Conservation (phyloP, 768 basidiomycete genomes). For the Tricholoma bakamatsutake region DNA sequence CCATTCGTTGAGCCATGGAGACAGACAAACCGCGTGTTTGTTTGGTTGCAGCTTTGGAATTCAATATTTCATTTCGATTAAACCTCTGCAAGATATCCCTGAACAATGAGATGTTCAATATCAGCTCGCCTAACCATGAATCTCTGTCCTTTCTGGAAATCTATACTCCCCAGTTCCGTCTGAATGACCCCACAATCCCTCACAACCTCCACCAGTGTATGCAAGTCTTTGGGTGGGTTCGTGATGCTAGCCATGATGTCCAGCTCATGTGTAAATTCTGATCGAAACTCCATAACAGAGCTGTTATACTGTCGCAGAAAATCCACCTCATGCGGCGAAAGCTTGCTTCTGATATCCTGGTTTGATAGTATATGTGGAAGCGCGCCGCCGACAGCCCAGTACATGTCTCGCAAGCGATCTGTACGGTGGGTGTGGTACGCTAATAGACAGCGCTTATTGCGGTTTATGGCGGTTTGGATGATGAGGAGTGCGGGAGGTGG, state of each 20-base stretch:
- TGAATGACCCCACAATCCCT: constrained; percentile 89
- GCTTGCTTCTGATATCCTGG: constrained; percentile 60
- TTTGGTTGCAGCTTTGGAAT: not conserved
- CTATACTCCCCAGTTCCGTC: constrained; percentile 85
- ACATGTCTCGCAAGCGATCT: constrained; percentile 78
- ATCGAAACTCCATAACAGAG: constrained; percentile 78
- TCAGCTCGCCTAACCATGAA: constrained; percentile 86
- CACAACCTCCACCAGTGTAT: constrained; percentile 82
- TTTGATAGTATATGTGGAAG: constrained; percentile 75
- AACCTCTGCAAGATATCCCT: constrained; percentile 89
- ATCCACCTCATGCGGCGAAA: constrained; percentile 69
- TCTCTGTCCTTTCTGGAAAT: constrained; percentile 85
- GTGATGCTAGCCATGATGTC: constrained; percentile 83
- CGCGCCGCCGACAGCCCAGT: constrained; percentile 86
- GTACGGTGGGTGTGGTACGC: constrained; percentile 89
- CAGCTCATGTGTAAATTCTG: constrained; percentile 78
- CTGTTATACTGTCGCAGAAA: constrained; percentile 59
- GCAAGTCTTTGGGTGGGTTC: constrained; percentile 82
- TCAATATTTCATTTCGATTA: constrained; percentile 14
- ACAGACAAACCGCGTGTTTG: not conserved
- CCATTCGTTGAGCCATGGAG: constrained; percentile 1
- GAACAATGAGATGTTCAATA: constrained; percentile 91
- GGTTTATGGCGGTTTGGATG: constrained; percentile 81
- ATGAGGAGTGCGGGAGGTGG: constrained; percentile 67
- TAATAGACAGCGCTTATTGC: constrained; percentile 94